phyloP scores from a whole-genome alignment of 495 filamentous ascomycete species.

The Articulospora tetracladia region DNA sequence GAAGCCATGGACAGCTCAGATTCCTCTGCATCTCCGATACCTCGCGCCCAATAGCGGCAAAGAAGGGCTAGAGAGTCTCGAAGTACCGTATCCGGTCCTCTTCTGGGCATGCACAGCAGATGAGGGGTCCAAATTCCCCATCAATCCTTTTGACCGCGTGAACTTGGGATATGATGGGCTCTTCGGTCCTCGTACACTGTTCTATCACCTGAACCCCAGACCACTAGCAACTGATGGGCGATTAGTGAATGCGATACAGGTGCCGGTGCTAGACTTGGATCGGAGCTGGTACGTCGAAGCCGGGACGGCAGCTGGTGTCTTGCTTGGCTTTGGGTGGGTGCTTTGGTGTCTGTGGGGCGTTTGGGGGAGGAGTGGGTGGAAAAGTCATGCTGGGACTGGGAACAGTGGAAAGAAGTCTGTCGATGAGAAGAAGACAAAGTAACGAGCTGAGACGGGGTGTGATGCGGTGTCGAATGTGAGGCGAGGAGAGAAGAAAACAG shows the following conservation, averaged over 20 bases:
- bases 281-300: conserved; percentile 57
- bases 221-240: conserved; percentile 19
- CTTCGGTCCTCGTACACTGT: conserved; percentile 76
- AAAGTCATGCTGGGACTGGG: conserved; percentile 1
- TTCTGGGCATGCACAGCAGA: conserved; percentile 90
- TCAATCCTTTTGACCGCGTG: conserved; percentile 80
- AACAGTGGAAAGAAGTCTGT: conserved; percentile 15
- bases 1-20: conserved; percentile 60
- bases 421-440: conserved; percentile 40
- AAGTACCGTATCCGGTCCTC: conserved; percentile 69
- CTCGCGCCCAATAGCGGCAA: conserved; percentile 45
- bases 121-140: conserved; percentile 67
- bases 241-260: conserved; percentile 58
- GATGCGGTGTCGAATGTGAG: not conserved
- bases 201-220: conserved; percentile 74
- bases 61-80: conserved; percentile 42
- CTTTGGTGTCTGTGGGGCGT: conserved; percentile 57
- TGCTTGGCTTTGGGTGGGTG: conserved; percentile 73
- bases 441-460: conserved; percentile 4
- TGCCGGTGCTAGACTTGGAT: conserved; percentile 72
- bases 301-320: conserved; percentile 66
- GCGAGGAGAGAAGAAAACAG: no score
- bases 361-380: conserved; percentile 18
- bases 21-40: conserved; percentile 89
- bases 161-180: conserved; percentile 84